Conservation (phyloP, 2,329 filamentous ascomycete species). For the Xylaria sp. region DNA sequence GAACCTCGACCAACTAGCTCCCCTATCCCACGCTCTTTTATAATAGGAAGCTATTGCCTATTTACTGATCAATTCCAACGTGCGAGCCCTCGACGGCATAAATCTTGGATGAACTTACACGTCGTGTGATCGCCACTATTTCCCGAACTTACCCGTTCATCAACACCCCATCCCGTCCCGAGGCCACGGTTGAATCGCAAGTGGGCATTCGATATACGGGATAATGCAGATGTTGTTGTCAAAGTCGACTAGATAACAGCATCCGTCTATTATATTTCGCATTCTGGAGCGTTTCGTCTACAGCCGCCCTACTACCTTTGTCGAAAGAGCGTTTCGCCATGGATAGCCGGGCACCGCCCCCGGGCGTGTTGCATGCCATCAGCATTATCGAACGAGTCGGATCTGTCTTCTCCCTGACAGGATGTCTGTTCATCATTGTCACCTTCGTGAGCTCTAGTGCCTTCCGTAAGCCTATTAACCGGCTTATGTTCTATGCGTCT, state of each 20-base stretch:
- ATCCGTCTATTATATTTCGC: neutral
- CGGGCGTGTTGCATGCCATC: slow-evolving; percentile 59
- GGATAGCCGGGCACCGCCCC: neutral
- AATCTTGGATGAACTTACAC: slow-evolving; percentile 7
- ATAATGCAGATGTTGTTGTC: slow-evolving; percentile 6
- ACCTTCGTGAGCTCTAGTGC: slow-evolving; percentile 74
- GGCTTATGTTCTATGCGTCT: slow-evolving; percentile 84
- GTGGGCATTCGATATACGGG: neutral
- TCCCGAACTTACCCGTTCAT: neutral
- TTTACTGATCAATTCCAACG: neutral
- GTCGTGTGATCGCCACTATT: slow-evolving; percentile 6
- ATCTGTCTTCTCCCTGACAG: slow-evolving; percentile 76
- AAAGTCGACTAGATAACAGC: neutral
- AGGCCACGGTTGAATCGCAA: slow-evolving; percentile 6
- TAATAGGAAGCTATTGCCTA: neutral
- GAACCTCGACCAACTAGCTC: slow-evolving; percentile 1
- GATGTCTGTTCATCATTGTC: slow-evolving; percentile 75
- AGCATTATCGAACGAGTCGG: slow-evolving; percentile 72
- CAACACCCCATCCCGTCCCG: neutral
- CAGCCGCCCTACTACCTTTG: neutral
- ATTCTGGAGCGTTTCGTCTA: neutral
- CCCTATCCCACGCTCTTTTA: neutral
- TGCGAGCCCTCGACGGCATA: slow-evolving; percentile 13
- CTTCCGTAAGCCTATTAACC: slow-evolving; percentile 89
- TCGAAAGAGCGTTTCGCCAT: slow-evolving; percentile 5